phyloP scores from a whole-genome alignment of 2,329 filamentous ascomycete species.

The Ophiostoma sp. region DNA sequence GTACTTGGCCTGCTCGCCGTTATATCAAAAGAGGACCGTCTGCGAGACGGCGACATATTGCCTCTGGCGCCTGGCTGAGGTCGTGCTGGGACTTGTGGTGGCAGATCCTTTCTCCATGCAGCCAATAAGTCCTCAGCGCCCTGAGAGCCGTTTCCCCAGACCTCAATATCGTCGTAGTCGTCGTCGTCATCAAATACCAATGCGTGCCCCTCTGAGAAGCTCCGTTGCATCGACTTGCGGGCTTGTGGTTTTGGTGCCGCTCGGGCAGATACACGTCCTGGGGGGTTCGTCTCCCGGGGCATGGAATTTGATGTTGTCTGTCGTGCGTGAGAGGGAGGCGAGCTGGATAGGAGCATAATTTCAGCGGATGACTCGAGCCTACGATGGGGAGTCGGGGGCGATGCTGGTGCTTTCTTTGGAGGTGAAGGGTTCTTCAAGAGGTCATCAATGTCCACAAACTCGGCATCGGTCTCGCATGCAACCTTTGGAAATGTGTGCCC shows the following conservation, averaged over 20 bases:
- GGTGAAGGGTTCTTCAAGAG: slow-evolving; percentile 2
- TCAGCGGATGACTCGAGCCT: neutral
- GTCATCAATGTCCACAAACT: slow-evolving; percentile 19
- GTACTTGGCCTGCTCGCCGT: neutral
- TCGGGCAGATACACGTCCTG: neutral
- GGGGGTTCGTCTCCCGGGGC: neutral
- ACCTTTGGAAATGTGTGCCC: neutral
- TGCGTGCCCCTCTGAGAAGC: slow-evolving; percentile 17
- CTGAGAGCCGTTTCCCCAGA: neutral
- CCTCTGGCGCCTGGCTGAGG: neutral
- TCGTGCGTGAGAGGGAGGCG: neutral
- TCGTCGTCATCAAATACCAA: slow-evolving; percentile 22
- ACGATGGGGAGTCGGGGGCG: neutral
- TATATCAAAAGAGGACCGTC: neutral
- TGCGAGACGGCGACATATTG: neutral
- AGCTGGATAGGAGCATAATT: slow-evolving; percentile 7
- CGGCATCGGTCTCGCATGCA: neutral
- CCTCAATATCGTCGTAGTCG: slow-evolving; percentile 20
- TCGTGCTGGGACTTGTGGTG: neutral
- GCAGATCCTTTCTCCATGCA: neutral
- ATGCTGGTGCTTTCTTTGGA: neutral
- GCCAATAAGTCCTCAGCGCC: slow-evolving; percentile 5
- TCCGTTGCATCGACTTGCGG: slow-evolving; percentile 14
- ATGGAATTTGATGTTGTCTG: neutral
- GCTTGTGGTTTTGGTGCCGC: neutral